phyloP scores from a whole-genome alignment of 805 yeast genomes.

The Kurtzmaniella cleridarum region DNA sequence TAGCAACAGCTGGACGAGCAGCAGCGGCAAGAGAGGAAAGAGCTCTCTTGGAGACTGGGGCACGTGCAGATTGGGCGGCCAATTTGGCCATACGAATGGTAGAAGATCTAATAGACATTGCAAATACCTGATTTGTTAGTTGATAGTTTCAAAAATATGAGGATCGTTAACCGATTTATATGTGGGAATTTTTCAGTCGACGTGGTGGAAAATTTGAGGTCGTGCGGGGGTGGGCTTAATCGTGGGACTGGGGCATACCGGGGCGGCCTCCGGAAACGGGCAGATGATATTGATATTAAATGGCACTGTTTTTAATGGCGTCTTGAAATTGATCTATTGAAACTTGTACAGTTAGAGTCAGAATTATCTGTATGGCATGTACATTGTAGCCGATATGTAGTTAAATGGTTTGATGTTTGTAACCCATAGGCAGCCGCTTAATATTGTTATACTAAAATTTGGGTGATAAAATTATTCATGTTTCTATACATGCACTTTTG shows the following conservation, averaged over 20 bases:
- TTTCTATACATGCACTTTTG: too few species aligned
- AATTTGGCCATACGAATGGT: conserved; percentile 43
- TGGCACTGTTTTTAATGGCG: too few species aligned
- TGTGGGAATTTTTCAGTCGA: too few species aligned
- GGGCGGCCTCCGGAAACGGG: conserved; percentile 1
- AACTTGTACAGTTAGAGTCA: too few species aligned
- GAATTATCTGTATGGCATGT: too few species aligned
- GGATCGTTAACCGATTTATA: not conserved
- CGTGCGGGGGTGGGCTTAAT: conserved; percentile 1
- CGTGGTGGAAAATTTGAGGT: conserved; percentile 3
- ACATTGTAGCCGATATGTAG: too few species aligned
- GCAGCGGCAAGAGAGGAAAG: conserved; percentile 47
- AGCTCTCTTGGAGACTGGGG: conserved; percentile 57
- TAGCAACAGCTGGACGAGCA: conserved; percentile 38
- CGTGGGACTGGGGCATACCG: not conserved
- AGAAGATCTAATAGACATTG: conserved; percentile 41
- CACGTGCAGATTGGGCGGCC: conserved; percentile 39
- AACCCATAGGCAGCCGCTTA: too few species aligned
- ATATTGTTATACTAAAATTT: too few species aligned
- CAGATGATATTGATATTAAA: not conserved
- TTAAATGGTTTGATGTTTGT: too few species aligned
- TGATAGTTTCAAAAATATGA: conserved; percentile 1
- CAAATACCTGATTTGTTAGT: conserved; percentile 4
- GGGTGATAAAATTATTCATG: too few species aligned
- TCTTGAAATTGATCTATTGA: too few species aligned